Evolutionary conservation across 2,329 filamentous ascomycete species (phyloP).

Genomic region (Sporothrix mexicana): DNA sequence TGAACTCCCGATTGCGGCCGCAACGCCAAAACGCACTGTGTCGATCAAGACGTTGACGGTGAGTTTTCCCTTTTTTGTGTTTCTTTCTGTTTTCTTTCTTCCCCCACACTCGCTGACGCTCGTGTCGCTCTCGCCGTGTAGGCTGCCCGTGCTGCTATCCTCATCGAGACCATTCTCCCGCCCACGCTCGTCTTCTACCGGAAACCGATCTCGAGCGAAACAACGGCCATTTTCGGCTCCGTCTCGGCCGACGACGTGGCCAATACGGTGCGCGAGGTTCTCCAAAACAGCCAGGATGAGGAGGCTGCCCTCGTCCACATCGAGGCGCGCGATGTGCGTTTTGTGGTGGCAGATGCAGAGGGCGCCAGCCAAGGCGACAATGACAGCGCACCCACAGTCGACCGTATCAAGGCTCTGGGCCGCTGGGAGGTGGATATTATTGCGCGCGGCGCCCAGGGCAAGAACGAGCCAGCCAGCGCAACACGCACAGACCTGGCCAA

Average conservation of each 20-base stretch:
- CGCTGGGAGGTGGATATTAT: conserved; percentile 49
- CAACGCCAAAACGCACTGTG: background rate
- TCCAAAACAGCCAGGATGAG: conserved; percentile 43
- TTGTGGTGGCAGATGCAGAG: conserved; percentile 43
- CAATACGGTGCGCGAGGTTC: conserved; percentile 44
- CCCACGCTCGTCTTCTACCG: conserved; percentile 48
- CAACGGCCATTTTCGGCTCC: conserved; percentile 50
- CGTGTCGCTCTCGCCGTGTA: no score
- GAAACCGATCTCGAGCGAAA: conserved; percentile 43
- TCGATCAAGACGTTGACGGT: conserved; percentile 34
- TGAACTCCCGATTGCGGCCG: no score
- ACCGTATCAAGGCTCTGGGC: conserved; percentile 51
- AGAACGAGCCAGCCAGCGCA: background rate
- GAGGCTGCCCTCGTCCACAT: conserved; percentile 47
- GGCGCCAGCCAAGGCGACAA: conserved; percentile 35
- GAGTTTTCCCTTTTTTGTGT: background rate
- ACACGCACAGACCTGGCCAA: conserved; percentile 18
- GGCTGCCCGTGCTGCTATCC: conserved; percentile 46
- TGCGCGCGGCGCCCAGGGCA: conserved; percentile 39
- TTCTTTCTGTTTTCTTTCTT: background rate
- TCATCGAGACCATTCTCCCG: conserved; percentile 48
- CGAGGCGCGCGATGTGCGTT: conserved; percentile 46
- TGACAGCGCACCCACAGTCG: conserved; percentile 42
- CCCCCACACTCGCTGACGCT: background rate
- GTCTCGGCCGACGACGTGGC: conserved; percentile 50